A percentile compares a stretch with the other conserved stretches of the same genome.
These are phyloP conservation scores for Pseudogymnoascus sp. DNA, from an alignment of 2,329 filamentous ascomycete genomes.

Conservation along the genomic window DNA sequence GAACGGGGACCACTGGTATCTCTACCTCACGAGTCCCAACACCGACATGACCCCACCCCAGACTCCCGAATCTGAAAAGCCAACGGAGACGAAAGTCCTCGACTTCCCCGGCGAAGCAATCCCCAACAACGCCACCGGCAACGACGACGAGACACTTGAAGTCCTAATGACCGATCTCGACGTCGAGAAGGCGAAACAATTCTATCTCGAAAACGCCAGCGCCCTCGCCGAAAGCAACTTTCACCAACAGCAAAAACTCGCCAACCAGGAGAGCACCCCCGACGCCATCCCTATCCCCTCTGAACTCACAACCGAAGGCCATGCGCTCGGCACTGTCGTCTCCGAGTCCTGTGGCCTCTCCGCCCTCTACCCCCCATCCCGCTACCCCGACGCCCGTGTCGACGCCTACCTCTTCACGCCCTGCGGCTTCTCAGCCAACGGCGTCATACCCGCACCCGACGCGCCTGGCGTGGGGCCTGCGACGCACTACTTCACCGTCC, in stretches of 20 bases:
- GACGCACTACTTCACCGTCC: slow-evolving; percentile 92
- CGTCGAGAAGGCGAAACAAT: slow-evolving; percentile 60
- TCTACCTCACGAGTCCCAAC: slow-evolving; percentile 89
- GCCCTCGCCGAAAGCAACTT: slow-evolving; percentile 72
- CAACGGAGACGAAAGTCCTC: slow-evolving; percentile 26
- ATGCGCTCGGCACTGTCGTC: slow-evolving; percentile 85
- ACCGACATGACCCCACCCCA: slow-evolving; percentile 71
- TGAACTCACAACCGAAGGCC: slow-evolving; percentile 83
- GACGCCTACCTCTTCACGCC: slow-evolving; percentile 96
- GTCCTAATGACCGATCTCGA: slow-evolving; percentile 67
- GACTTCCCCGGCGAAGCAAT: slow-evolving; percentile 24
- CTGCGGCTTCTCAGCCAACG: slow-evolving; percentile 95
- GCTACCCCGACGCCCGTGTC: slow-evolving; percentile 87
- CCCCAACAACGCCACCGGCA: slow-evolving; percentile 18
- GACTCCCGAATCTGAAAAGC: slow-evolving; percentile 54
- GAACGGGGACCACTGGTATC: slow-evolving; percentile 99
- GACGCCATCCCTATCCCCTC: slow-evolving; percentile 54
- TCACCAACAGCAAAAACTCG: slow-evolving; percentile 55
- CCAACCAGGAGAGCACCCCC: slow-evolving; percentile 53
- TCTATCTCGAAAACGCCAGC: slow-evolving; percentile 75
- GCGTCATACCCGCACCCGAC: slow-evolving; percentile 71
- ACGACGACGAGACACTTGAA: slow-evolving; percentile 68
- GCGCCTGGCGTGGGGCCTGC: slow-evolving; percentile 37
- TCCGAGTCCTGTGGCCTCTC: slow-evolving; percentile 84
- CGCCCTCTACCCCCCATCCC: slow-evolving; percentile 75